A percentile compares a stretch with the other conserved stretches of the same genome.
Evolutionary conservation across 768 basidiomycete species (phyloP).

Genomic region (Suillus ampliporus): DNA sequence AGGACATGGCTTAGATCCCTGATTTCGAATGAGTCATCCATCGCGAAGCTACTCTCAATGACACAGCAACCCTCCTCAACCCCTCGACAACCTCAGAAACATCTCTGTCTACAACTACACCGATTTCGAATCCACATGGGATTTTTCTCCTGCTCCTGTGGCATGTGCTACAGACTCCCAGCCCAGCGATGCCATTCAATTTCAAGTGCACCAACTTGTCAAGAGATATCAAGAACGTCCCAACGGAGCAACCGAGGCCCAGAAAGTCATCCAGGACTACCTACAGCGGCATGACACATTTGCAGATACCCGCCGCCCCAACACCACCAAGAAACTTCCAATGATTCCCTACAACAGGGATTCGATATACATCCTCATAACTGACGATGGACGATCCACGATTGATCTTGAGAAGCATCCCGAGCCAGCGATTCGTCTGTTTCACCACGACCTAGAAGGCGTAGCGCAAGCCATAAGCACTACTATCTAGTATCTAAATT

Average conservation of each 20-base stretch:
- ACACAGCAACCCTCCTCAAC: slow-evolving; percentile 34
- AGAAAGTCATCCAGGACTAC: slow-evolving; percentile 18
- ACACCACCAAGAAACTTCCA: slow-evolving; percentile 23
- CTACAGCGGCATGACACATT: slow-evolving; percentile 3
- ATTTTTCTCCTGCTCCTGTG: slow-evolving; percentile 10
- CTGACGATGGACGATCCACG: slow-evolving; percentile 16
- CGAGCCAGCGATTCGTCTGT: slow-evolving; percentile 40
- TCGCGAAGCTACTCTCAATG: slow-evolving; percentile 47
- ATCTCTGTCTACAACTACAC: slow-evolving; percentile 43
- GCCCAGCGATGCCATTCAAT: not conserved
- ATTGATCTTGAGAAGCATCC: slow-evolving; percentile 40
- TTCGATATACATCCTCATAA: slow-evolving; percentile 32
- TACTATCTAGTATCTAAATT: not conserved
- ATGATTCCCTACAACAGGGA: slow-evolving; percentile 27
- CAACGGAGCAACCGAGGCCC: slow-evolving; percentile 26
- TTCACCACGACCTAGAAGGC: slow-evolving; percentile 42
- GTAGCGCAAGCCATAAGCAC: slow-evolving; percentile 47
- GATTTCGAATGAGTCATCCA: slow-evolving; percentile 32
- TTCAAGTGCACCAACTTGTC: slow-evolving; percentile 10
- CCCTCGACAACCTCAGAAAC: slow-evolving; percentile 12
- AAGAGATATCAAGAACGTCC: slow-evolving; percentile 6
- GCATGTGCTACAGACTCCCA: not conserved
- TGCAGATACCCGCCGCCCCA: not conserved
- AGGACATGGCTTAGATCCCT: slow-evolving; percentile 34
- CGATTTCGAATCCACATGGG: slow-evolving; percentile 18